phyloP scores from a whole-genome alignment of 2,329 filamentous ascomycete genomes.

The Pseudocercospora macadamiae region DNA sequence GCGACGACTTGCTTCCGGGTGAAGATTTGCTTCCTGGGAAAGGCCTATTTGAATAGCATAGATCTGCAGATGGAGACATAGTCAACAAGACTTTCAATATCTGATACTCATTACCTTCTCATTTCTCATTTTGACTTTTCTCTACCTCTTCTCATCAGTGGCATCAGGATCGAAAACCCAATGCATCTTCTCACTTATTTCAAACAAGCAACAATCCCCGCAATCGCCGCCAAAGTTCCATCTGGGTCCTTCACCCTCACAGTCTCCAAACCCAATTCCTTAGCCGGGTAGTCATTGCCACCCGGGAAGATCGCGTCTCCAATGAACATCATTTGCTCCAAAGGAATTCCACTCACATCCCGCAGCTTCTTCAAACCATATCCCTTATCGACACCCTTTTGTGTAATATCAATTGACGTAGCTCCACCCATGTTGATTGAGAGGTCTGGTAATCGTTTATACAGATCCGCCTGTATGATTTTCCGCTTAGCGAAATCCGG shows the following conservation, averaged over 20 bases:
- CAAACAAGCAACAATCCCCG: conserved; percentile 30
- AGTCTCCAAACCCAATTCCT: conserved; percentile 38
- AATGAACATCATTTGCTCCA: conserved; percentile 47
- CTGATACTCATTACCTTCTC: too few species aligned
- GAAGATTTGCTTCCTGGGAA: too few species aligned
- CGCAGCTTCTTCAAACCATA: conserved; percentile 35
- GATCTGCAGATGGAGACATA: too few species aligned
- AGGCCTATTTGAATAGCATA: too few species aligned
- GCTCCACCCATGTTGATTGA: conserved; percentile 49
- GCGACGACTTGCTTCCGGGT: too few species aligned
- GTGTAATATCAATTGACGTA: conserved; percentile 47
- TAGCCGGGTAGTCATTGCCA: conserved; percentile 45
- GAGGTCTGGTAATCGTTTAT: conserved; percentile 40
- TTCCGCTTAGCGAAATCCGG: conserved; percentile 46
- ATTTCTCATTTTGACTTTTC: too few species aligned
- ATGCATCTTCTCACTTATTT: not conserved
- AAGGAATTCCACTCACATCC: conserved; percentile 37
- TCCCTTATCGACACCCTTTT: conserved; percentile 45
- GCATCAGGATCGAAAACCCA: too few species aligned
- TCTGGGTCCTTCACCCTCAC: conserved; percentile 32
- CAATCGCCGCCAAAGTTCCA: conserved; percentile 33
- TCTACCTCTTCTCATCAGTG: too few species aligned
- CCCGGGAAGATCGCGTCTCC: conserved; percentile 47
- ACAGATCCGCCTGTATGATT: conserved; percentile 44
- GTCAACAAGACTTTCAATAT: too few species aligned